These are phyloP conservation scores for Penstemon newberryi DNA, from an alignment of 257 asterid genomes.

Conservation along the genomic window DNA sequence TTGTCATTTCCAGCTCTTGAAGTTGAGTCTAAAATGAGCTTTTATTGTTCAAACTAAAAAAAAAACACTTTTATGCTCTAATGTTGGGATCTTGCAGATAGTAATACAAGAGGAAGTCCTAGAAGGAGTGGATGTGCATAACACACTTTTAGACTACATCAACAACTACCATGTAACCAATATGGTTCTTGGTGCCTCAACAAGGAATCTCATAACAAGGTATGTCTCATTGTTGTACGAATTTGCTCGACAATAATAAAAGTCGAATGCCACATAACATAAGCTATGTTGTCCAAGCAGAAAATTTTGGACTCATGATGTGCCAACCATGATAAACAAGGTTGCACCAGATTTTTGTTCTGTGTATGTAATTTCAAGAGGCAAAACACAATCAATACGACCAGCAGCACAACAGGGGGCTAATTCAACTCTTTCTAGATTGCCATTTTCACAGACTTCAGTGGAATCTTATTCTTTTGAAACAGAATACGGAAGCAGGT, in stretches of 20 bases:
- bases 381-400: constrained; percentile 57
- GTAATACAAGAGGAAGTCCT: constrained; percentile 49
- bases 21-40: too few species aligned
- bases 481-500: constrained; percentile 44
- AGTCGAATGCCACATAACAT: not conserved
- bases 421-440: constrained; percentile 28
- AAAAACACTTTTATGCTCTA: not conserved
- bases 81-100: constrained; percentile 40
- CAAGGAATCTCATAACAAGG: constrained; percentile 46
- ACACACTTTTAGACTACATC: constrained; percentile 59
- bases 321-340: constrained; percentile 66
- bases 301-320: constrained; percentile 60
- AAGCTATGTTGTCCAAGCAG: constrained; percentile 16
- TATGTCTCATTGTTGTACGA: not conserved
- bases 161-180: constrained; percentile 40
- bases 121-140: constrained; percentile 56
- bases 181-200: constrained; percentile 71
- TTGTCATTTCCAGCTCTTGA: too few species aligned
- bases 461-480: constrained; percentile 30
- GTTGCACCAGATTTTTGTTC: constrained; percentile 78
- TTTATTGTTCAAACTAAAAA: too few species aligned
- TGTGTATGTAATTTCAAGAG: constrained; percentile 62
- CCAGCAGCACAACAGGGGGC: constrained; percentile 46
- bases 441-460: constrained; percentile 29
- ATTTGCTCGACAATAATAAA: not conserved